Conservation (phyloP, 164 flowering plant species). For the Vitis labrusca region DNA sequence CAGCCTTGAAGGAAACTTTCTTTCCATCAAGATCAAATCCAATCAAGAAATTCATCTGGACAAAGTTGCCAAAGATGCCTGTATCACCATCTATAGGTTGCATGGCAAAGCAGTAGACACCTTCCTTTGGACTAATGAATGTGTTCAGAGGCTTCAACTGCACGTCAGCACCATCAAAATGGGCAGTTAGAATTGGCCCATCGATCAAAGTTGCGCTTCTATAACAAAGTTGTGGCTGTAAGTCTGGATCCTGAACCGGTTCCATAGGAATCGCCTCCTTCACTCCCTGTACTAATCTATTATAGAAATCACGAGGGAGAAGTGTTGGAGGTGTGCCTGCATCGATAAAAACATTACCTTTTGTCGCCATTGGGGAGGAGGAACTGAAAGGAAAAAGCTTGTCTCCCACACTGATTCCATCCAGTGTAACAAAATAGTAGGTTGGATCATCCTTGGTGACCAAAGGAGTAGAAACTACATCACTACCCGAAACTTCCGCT, state of each 20-base stretch:
- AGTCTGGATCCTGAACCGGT: slow-evolving; percentile 1
- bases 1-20: slow-evolving; percentile 18
- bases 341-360: slow-evolving; percentile 15
- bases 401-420: slow-evolving; percentile 17
- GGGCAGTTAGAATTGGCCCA: slow-evolving; percentile 6
- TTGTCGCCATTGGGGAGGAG: neutral
- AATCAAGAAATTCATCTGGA: slow-evolving; percentile 14
- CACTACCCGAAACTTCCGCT: slow-evolving; percentile 10
- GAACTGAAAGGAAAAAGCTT: slow-evolving; percentile 1
- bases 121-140: slow-evolving; percentile 7
- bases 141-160: neutral
- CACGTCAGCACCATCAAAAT: slow-evolving; percentile 14
- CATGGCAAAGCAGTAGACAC: slow-evolving; percentile 16
- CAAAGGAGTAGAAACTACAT: slow-evolving; percentile 13
- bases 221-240: slow-evolving; percentile 14
- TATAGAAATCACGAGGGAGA: slow-evolving; percentile 12
- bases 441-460: slow-evolving; percentile 2
- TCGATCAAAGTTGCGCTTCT: neutral
- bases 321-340: slow-evolving; percentile 5
- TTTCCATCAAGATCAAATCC: slow-evolving; percentile 11
- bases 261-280: neutral
- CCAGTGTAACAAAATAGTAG: slow-evolving; percentile 8
- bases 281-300: slow-evolving; percentile 7
- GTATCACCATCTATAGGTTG: neutral
- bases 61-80: slow-evolving; percentile 15